Percentiles rank a stretch among this genome's conserved stretches.
Conservation (phyloP, 495 filamentous ascomycete genomes). For the Ramalina intermedia region DNA sequence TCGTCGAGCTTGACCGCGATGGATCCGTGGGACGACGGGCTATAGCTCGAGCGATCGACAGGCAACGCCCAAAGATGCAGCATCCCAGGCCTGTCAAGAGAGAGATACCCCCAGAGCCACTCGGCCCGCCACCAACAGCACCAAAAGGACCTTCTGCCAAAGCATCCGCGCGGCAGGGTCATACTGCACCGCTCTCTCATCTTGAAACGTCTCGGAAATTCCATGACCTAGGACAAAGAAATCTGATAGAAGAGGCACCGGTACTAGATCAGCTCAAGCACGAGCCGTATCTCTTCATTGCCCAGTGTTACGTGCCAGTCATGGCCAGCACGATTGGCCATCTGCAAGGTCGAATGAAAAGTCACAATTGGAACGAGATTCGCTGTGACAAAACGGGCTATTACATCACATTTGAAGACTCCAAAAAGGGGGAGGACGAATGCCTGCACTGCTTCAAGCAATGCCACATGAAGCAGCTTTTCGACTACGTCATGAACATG, state of each 20-base stretch:
- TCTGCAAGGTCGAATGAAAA: slow-evolving; percentile 71
- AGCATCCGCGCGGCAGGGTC: slow-evolving; percentile 27
- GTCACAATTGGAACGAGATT: slow-evolving; percentile 61
- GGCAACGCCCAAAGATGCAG: slow-evolving; percentile 38
- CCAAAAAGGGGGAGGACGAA: slow-evolving; percentile 58
- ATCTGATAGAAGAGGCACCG: slow-evolving; percentile 43
- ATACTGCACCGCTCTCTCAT: slow-evolving; percentile 35
- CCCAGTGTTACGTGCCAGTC: slow-evolving; percentile 75
- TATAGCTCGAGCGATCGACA: slow-evolving; percentile 54
- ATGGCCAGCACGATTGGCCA: slow-evolving; percentile 69
- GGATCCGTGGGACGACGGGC: slow-evolving; percentile 62
- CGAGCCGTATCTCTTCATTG: slow-evolving; percentile 87
- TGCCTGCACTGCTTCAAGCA: slow-evolving; percentile 59
- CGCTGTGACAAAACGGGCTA: slow-evolving; percentile 74
- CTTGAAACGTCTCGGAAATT: slow-evolving; percentile 19
- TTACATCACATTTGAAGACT: slow-evolving; percentile 77
- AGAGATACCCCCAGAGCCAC: slow-evolving; percentile 28
- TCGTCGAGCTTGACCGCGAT: slow-evolving; percentile 78
- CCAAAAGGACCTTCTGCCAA: slow-evolving; percentile 76
- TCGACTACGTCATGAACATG: slow-evolving; percentile 91
- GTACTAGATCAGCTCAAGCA: slow-evolving; percentile 54
- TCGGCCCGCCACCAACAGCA: slow-evolving; percentile 61
- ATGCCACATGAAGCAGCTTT: slow-evolving; percentile 62
- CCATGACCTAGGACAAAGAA: slow-evolving; percentile 31
- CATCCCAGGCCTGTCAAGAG: slow-evolving; percentile 19